phyloP scores from a whole-genome alignment of 257 asterid species.

The Capsicum baccatum region DNA sequence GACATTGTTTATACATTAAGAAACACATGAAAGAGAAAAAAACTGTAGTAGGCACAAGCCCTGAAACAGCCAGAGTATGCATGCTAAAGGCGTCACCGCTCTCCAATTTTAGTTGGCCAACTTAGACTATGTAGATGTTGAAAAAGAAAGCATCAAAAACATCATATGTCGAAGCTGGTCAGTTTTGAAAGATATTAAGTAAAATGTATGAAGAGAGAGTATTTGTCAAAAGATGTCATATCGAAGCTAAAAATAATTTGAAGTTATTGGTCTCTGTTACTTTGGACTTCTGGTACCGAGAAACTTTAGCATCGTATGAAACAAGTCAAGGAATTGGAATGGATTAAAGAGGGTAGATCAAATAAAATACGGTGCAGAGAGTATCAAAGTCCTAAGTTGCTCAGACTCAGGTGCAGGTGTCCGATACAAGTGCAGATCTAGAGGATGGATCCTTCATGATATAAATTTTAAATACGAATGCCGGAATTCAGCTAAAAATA shows the following conservation, averaged over 20 bases:
- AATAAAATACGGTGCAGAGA: neutral
- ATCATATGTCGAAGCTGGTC: neutral
- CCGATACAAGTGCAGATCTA: no score
- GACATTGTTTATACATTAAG: conserved; percentile 3
- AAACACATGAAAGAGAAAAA: neutral
- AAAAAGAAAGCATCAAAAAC: neutral
- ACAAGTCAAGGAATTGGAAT: conserved; percentile 23
- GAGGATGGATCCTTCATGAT: no score
- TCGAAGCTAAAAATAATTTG: neutral
- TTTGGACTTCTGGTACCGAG: neutral
- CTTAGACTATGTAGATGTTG: conserved; percentile 15
- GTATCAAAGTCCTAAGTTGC: neutral
- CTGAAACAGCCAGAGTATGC: conserved; percentile 9
- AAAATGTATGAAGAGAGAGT: neutral
- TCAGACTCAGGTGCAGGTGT: no score
- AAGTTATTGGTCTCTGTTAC: neutral
- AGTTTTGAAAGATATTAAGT: neutral
- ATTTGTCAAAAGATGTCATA: neutral
- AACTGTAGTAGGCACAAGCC: conserved; percentile 1
- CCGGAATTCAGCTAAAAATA: no score
- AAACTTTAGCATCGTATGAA: neutral
- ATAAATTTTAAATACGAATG: no score
- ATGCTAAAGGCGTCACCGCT: neutral
- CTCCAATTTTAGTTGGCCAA: conserved; percentile 19
- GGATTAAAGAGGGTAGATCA: neutral